Base-by-base conservation (phyloP, 257 asterid genomes). In the Solanum sejunctum region DNA sequence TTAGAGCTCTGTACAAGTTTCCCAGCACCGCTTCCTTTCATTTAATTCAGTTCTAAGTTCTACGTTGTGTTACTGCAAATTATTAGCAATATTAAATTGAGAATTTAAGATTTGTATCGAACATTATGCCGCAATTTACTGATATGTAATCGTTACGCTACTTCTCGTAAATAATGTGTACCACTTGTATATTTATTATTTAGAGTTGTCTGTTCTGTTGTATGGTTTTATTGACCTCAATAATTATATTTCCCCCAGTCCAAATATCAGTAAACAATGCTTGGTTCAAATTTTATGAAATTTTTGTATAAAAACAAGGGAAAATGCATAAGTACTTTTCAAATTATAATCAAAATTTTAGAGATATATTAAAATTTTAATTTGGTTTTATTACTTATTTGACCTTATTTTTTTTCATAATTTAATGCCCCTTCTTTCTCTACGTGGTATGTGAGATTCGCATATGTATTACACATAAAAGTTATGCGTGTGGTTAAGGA, bases 381-480 rank as follows among this genome's bases (percentile, higher is more conserved):
- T 2, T 28, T 28, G 32, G 3, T 28, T 0, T 0, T 28, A 28
- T 28, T 28, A 28, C 32, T 2, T 3, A 0, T 0, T 2, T 28
- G 3, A 28, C 2, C 32, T 28, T 28, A 28, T 28, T 28, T 28
- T 28, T 28, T 26, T 26, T 26, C 26, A 1, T 26, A 26, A 28
- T 28, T 28, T 28, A 28, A 28, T 28, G 32, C 3, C 3, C 2
- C 32, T 28, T 28, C 32, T 2, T 28, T 28, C 3, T 28, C 28
- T 28, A 28, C 32, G 32, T 28, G 32, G 32, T 3, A 28, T 28
- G 32, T 28, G 32, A 3, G 32, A 28, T 28, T 0, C 3, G 32
- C 32, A 0, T 3, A 3, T 28, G 32, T 28, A 28, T 28, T 28
- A 28, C 32, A 28, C 32, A 28, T 0, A 28, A 28, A 28, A 28